Evolutionary conservation across 1,139 yeast species (phyloP), one percentile per base, ranked within the genome.

Genomic region (Hansenula lynferdii): DNA sequence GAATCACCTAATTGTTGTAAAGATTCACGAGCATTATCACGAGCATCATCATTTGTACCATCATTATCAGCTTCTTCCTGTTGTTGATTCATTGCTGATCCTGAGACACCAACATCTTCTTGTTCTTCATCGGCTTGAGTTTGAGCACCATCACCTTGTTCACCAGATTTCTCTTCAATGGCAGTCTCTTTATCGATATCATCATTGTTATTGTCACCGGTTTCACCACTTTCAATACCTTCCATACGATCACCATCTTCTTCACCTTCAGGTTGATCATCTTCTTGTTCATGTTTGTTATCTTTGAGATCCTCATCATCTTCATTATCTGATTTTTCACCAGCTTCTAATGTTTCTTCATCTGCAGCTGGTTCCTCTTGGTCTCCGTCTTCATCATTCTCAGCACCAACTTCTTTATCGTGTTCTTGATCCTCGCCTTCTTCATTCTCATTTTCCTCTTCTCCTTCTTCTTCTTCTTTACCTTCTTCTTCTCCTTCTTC

Each of bases 1-100:
- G 95, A 78, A 58, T 90, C 97, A 39, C 97, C 97, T 18, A 92
- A 69, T 56, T 89, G 89, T 57, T 85, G 85, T 62, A 90, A 69
- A 0, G 94, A 78, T 51, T 89, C 94, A 41, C 75, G 73, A n/a
- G 89, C 92, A 50, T 75, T 75, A 39, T 84, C 81, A 42, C 85
- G 70, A 10, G 86, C 80, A 19, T 72, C 67, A 46, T 85, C 94
- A 34, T 69, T 71, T n/a, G 60, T 49, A 21, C 58, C 58, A 4
- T 54, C 53, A 25, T 58, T 54, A 3, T 54, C 49, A 11, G 56
- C 49, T 6, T 51, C 58, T 24, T 66, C 59, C 34, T 68, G 68
- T 31, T 71, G 70, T 47, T 73, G 71, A 43, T 70, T 67, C 36
- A 74, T 75, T 3, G 87, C 77, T n/a, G 75, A 72, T 8, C 90